A percentile compares a stretch with the other conserved stretches of the same genome.
Evolutionary conservation across 1,284 basidiomycete species (phyloP).

Genomic region (Mycosarcoma mackinlayi): DNA sequence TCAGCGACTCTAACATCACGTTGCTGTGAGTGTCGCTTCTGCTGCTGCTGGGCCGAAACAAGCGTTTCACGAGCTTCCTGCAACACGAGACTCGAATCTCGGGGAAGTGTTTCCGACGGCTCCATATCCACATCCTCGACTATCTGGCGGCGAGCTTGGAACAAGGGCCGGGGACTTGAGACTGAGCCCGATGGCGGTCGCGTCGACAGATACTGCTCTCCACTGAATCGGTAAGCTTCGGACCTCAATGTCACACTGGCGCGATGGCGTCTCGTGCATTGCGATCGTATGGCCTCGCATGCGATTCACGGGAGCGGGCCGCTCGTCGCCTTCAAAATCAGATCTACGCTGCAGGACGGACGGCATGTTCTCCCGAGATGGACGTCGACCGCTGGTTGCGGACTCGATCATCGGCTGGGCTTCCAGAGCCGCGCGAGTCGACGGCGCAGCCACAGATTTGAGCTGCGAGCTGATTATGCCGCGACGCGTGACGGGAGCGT

Average conservation of each 20-base stretch:
- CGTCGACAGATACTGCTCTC: not conserved
- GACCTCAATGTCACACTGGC: not conserved
- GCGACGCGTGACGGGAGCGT: slow-evolving; percentile 36
- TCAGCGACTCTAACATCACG: slow-evolving; percentile 1
- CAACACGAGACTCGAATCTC: slow-evolving; percentile 34
- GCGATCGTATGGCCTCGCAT: slow-evolving; percentile 40
- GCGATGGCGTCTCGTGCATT: slow-evolving; percentile 21
- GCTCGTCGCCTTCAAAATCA: slow-evolving; percentile 4
- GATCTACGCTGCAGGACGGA: slow-evolving; percentile 29
- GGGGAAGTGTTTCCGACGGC: not conserved
- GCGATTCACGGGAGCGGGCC: slow-evolving; percentile 2
- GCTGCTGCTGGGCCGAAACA: slow-evolving; percentile 24
- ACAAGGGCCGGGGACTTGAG: slow-evolving; percentile 8
- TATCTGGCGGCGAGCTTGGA: slow-evolving; percentile 3
- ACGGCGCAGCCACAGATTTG: not conserved
- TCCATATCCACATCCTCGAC: slow-evolving; percentile 44
- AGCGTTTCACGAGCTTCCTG: slow-evolving; percentile 40
- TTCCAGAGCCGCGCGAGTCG: slow-evolving; percentile 3
- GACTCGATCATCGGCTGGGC: not conserved
- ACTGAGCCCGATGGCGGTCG: slow-evolving; percentile 5
- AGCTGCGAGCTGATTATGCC: slow-evolving; percentile 14
- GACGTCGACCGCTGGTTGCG: not conserved
- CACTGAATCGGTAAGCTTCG: not conserved
- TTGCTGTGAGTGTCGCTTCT: slow-evolving; percentile 15
- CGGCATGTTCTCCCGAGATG: slow-evolving; percentile 12